Percentiles rank a stretch among this genome's conserved stretches.
These are phyloP conservation scores for Backusella psychrophila DNA, from an alignment of 192 early-diverging fungal genomes.

Conservation along the genomic window DNA sequence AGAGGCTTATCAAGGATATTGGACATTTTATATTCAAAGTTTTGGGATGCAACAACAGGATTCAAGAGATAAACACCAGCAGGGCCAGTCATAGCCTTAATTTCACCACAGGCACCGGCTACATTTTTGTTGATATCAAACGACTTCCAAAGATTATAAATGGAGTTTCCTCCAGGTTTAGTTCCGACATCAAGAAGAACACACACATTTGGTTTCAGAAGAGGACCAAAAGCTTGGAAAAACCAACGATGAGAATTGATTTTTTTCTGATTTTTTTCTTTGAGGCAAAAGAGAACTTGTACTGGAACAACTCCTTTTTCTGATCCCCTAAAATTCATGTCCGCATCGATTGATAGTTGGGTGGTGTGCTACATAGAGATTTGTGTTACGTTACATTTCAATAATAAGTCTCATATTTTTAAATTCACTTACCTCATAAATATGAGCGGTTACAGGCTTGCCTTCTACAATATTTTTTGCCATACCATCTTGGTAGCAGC, in stretches of 20 bases:
- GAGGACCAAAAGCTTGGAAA: constrained; percentile 59
- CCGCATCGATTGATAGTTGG: constrained; percentile 54
- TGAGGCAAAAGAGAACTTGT: constrained; percentile 77
- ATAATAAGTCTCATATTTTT: background rate
- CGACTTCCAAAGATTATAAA: constrained; percentile 78
- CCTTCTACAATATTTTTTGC: constrained; percentile 62
- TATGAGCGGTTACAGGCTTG: constrained; percentile 60
- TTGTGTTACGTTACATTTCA: background rate
- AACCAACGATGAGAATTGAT: constrained; percentile 65
- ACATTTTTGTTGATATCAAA: constrained; percentile 73
- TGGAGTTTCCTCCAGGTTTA: constrained; percentile 61
- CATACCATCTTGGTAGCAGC: constrained; percentile 74
- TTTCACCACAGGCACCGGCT: constrained; percentile 85
- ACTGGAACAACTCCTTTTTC: constrained; percentile 57
- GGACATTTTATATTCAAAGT: constrained; percentile 80
- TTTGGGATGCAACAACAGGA: constrained; percentile 75
- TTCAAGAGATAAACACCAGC: constrained; percentile 61
- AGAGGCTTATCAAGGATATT: constrained; percentile 79
- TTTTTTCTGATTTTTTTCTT: constrained; percentile 70
- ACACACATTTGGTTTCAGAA: constrained; percentile 59
- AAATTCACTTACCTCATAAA: constrained; percentile 54
- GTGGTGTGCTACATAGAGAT: constrained; percentile 43
- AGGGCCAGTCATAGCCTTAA: constrained; percentile 62
- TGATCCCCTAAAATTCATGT: constrained; percentile 48
- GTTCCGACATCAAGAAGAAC: constrained; percentile 80